Base-by-base conservation (phyloP, 768 basidiomycete species). In the Phallus indusiatus region DNA sequence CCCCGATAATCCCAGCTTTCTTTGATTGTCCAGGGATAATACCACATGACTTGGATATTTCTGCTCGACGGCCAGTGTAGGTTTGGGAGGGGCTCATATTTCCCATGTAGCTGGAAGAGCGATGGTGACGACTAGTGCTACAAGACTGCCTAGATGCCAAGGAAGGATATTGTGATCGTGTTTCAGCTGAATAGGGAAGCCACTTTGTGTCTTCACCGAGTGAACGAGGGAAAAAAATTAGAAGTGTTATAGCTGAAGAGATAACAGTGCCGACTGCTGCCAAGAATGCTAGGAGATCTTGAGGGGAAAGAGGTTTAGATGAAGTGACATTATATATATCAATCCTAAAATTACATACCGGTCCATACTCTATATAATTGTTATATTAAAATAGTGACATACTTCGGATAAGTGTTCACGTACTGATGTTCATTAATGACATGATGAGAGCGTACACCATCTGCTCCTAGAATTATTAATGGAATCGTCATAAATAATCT, bases 231-330 rank as follows among this genome's bases (percentile, higher is more conserved):
- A 89, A 89, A 73, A 89, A 89, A 47, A 89, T 79, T 34, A 91
- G 75, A 34, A 92, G 76, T 3, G 90, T 92, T 21, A 91, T 86
- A 17, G 82, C 82, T 22, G 89, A 89, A 3, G 89, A 91, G 20
- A 88, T 76, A 65, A 90, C 83, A 64, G 84, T 84, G 14, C 89
- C 89, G 33, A 91, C 78, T 17, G 78, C 88, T 20, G 81, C 84
- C 55, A 85, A 64, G 81, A 88, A 84, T 50, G 85, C 70, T 10
- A 90, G 74, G 59, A 88, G 80, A 69, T 92, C 90, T 81, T 22
- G 35, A 52, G 36, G 14, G 48, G 60, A 63, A 60, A 20, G 52
- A 53, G 35, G 10, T 36, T 51, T 10, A 53, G 18, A 20, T 53
- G 20, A 53, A 21, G 14, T 14, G 6, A 52, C 51, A 18, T 11